A percentile compares a stretch with the other conserved stretches of the same genome.
phyloP scores from a whole-genome alignment of 768 basidiomycete species.

The Panus rudis region DNA sequence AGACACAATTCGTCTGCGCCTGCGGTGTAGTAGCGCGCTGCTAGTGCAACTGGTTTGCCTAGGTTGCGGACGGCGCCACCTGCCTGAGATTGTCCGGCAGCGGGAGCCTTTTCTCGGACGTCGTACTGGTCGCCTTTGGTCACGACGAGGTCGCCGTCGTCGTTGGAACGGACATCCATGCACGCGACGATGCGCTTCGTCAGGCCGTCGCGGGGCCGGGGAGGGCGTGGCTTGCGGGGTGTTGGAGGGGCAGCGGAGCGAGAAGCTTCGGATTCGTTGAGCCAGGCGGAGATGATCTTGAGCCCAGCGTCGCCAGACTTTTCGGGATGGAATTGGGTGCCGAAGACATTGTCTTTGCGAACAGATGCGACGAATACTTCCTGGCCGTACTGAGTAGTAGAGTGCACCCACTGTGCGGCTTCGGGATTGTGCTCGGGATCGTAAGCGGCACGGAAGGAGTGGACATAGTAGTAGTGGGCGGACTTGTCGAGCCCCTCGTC shows the following conservation, averaged over 20 bases:
- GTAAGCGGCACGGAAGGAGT: slow-evolving; percentile 86
- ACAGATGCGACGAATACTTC: slow-evolving; percentile 87
- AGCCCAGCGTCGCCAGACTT: slow-evolving; percentile 91
- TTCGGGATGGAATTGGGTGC: slow-evolving; percentile 96
- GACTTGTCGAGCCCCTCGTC: slow-evolving; percentile 41
- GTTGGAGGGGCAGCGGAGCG: slow-evolving; percentile 30
- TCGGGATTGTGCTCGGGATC: slow-evolving; percentile 45
- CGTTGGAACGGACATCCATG: slow-evolving; percentile 96
- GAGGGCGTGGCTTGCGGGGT: slow-evolving; percentile 28
- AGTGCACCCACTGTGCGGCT: slow-evolving; percentile 71
- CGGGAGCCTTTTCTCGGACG: slow-evolving; percentile 71
- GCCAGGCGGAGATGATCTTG: slow-evolving; percentile 72
- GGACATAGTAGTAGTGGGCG: slow-evolving; percentile 94
- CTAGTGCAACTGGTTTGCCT: slow-evolving; percentile 92
- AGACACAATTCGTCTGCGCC: slow-evolving; percentile 97
- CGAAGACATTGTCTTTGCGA: slow-evolving; percentile 79
- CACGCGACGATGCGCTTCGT: slow-evolving; percentile 96
- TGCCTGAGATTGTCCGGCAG: slow-evolving; percentile 30
- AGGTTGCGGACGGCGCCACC: slow-evolving; percentile 89
- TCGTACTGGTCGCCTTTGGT: slow-evolving; percentile 99
- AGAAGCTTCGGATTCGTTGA: slow-evolving; percentile 45
- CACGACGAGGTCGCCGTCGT: slow-evolving; percentile 93
- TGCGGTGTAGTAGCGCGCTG: slow-evolving; percentile 74
- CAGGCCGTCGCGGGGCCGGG: slow-evolving; percentile 52
- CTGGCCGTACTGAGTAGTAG: slow-evolving; percentile 89